Percentiles rank a stretch among this genome's conserved stretches.
These are phyloP conservation scores for Blastobotrys attinorum DNA, from an alignment of 805 yeast genomes.

Conservation along the genomic window DNA sequence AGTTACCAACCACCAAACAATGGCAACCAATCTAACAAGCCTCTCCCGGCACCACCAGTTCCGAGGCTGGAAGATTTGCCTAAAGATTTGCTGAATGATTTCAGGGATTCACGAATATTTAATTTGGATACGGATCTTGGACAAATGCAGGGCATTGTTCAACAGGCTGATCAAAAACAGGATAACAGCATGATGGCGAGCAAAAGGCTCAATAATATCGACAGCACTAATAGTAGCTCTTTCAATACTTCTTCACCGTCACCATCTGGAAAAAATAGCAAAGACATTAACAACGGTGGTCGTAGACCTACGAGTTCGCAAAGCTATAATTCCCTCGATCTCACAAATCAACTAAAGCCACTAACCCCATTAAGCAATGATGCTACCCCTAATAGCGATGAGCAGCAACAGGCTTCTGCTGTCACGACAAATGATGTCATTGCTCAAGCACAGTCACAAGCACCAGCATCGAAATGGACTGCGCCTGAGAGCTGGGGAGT, in stretches of 20 bases:
- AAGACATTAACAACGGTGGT: too few species aligned
- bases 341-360: too few species aligned
- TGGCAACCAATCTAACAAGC: neutral
- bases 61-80: neutral
- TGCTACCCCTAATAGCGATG: neutral
- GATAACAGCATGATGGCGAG: neutral
- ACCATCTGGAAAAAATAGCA: neutral
- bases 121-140: slow-evolving; percentile 39
- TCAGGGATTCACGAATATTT: slow-evolving; percentile 3
- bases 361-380: too few species aligned
- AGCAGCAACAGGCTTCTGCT: neutral
- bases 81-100: neutral
- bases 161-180: neutral
- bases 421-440: neutral
- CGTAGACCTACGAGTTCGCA: neutral
- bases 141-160: slow-evolving; percentile 45
- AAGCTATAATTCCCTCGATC: neutral
- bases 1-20: neutral
- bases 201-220: neutral
- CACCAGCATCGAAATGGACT: slow-evolving; percentile 11
- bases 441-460: neutral
- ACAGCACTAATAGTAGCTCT: neutral
- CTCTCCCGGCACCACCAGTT: neutral
- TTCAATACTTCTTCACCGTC: neutral
- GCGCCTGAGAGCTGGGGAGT: slow-evolving; percentile 26